A percentile compares a stretch with the other conserved stretches of the same genome.
These are phyloP conservation scores for Oryza brachyantha DNA, from an alignment of 176 grass and related monocot species.

Conservation along the genomic window DNA sequence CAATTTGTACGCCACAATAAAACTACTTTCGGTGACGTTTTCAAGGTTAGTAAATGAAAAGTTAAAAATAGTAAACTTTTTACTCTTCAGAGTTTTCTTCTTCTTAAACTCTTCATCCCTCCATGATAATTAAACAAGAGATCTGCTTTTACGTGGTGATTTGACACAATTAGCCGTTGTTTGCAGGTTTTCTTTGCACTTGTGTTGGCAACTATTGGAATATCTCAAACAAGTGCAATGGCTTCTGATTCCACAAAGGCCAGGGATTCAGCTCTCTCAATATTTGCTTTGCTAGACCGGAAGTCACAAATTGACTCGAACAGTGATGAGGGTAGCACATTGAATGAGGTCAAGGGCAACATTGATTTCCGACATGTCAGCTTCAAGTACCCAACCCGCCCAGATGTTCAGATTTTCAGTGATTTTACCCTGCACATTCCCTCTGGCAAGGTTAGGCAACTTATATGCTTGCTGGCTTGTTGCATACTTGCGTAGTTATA, in stretches of 20 bases:
- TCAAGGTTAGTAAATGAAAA: conserved; percentile 50
- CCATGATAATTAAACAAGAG: conserved; percentile 5
- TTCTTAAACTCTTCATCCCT: conserved; percentile 1
- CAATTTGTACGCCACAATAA: conserved; percentile 49
- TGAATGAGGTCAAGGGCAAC: conserved; percentile 59
- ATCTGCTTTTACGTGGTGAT: background rate
- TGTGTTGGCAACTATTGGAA: conserved; percentile 52
- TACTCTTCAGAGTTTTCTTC: background rate
- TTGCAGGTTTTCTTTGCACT: conserved; percentile 80
- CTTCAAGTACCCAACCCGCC: conserved; percentile 76
- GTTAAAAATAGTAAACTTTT: background rate
- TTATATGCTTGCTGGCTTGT: background rate
- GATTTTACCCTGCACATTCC: conserved; percentile 63
- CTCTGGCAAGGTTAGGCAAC: conserved; percentile 59
- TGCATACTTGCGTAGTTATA: background rate
- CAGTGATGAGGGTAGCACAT: conserved; percentile 45
- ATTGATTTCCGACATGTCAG: conserved; percentile 65
- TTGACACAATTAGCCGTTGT: conserved; percentile 5
- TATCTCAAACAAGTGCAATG: conserved; percentile 77
- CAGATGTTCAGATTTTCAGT: conserved; percentile 62
- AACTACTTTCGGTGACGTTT: conserved; percentile 52
- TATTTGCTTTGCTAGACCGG: conserved; percentile 67
- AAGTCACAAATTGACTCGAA: conserved; percentile 67
- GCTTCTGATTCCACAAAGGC: conserved; percentile 76
- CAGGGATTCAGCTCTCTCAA: conserved; percentile 60